Evolutionary conservation across 2,329 filamentous ascomycete genomes (phyloP), one percentile per base, ranked within the genome.

Genomic region (Aspergillus spinulosporus): DNA sequence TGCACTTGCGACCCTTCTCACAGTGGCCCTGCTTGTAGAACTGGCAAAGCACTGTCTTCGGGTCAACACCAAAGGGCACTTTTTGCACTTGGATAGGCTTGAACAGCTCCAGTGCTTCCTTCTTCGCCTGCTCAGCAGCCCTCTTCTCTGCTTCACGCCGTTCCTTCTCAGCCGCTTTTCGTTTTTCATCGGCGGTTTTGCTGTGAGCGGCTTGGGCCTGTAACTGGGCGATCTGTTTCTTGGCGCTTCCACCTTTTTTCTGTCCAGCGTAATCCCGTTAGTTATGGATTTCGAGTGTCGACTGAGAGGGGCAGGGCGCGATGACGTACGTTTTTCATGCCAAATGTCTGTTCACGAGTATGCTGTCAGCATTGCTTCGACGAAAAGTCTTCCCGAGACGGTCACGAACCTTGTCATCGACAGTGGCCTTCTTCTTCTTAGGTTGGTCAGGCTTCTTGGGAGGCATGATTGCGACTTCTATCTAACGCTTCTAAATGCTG

Each of bases 1-100:
- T 99, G 84, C 94, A 99, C 80, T 96, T 97, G 74, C 85, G 90
- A 57, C 90, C 94, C 82, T 99, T 99, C 65, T 99, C 94, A 71
- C 94, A 99, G 70, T 91, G 88, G 34, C 94, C 94, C 76, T 97
- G 96, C 76, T 97, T 97, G 84, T 85, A 97, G 75, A 97, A 99
- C 59, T 96, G 88, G 73, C 94, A 99, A 28, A 99, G 78, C 5
- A 99, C 89, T 0, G 93, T 99, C 83, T 99, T 99, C 12, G 94
- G 94, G 68, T 99, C 94, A 54, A 97, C 94, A 51, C 94, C 94
- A 65, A 99, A 97, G 1, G 94, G 92, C 3, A 97, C 91, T 75
- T 97, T 99, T 72, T 99, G 94, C n/a, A 91, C 83, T 76, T 97
- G 93, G 2, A 94, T 88, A 2, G 94, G 93, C 75, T 91, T 93